Evolutionary conservation across 129 eudicot genomes (phyloP).

Genomic region (Tagetes patula): DNA sequence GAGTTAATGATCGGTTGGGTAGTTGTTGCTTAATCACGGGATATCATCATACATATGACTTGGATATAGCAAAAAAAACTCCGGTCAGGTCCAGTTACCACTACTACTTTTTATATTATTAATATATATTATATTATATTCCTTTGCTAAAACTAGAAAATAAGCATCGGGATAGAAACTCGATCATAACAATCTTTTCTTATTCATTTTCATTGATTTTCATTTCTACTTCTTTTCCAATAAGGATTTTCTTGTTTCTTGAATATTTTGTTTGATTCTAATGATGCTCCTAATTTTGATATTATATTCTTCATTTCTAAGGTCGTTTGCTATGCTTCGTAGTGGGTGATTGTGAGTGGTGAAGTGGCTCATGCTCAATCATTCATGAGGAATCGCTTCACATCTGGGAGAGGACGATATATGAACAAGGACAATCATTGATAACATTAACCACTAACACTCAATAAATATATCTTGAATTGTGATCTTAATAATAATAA

Average conservation of each 20-base stretch:
- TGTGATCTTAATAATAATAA: too few relatives aligned
- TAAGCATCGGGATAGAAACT: not conserved
- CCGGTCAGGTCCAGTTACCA: not conserved
- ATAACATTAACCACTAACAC: too few relatives aligned
- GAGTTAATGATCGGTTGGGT: slow-evolving; percentile 8
- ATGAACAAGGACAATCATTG: too few relatives aligned
- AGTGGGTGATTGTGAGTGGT: too few relatives aligned
- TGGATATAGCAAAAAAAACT: not conserved
- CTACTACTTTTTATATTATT: slow-evolving; percentile 7
- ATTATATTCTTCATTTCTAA: not conserved
- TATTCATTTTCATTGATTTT: not conserved
- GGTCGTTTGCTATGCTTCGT: too few relatives aligned
- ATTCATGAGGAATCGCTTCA: too few relatives aligned
- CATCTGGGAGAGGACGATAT: too few relatives aligned
- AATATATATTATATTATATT: not conserved
- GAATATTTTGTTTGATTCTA: not conserved
- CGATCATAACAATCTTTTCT: too few relatives aligned
- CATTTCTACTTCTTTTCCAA: not conserved
- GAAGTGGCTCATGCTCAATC: too few relatives aligned
- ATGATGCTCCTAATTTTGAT: not conserved
- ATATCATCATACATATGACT: not conserved
- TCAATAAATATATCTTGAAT: too few relatives aligned
- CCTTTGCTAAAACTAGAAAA: slow-evolving; percentile 1
- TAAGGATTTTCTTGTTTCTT: not conserved
- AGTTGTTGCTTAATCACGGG: not conserved